Evolutionary conservation across 208 protist genomes (phyloP).

Genomic region (Leishmania major): DNA sequence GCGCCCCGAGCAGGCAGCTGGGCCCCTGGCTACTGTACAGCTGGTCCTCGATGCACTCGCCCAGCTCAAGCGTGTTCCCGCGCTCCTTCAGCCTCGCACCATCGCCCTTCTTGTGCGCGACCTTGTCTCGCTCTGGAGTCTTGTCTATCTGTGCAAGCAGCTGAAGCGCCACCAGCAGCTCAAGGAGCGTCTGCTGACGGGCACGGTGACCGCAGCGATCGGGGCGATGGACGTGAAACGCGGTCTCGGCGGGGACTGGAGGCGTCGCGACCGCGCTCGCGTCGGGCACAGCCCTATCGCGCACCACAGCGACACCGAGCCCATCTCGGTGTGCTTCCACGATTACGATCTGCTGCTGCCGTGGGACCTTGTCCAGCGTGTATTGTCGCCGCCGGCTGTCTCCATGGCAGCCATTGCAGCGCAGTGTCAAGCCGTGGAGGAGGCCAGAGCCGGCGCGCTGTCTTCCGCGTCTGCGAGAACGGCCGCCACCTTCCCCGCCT

Average conservation of each 20-base stretch:
- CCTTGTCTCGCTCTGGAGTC: constrained; percentile 20
- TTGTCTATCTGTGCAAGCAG: constrained; percentile 27
- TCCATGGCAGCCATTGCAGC: constrained; percentile 8
- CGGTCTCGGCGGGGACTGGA: not conserved
- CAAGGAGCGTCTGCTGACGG: constrained; percentile 22
- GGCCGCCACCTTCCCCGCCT: not conserved
- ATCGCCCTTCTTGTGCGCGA: constrained; percentile 23
- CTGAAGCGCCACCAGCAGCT: constrained; percentile 21
- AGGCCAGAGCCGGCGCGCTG: not conserved
- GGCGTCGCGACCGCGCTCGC: not conserved
- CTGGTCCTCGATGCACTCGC: constrained; percentile 21
- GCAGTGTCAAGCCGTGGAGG: constrained; percentile 3
- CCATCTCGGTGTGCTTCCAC: constrained; percentile 38
- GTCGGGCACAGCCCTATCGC: not conserved
- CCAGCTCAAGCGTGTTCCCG: constrained; percentile 11
- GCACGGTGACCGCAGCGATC: not conserved
- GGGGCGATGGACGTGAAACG: not conserved
- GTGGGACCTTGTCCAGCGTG: constrained; percentile 15
- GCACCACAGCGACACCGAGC: not conserved
- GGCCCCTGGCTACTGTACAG: constrained; percentile 23
- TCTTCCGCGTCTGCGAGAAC: not conserved
- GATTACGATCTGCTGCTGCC: constrained; percentile 46
- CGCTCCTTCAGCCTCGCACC: constrained; percentile 24
- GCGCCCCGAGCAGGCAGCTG: not conserved
- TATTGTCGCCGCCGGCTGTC: not conserved